Base-by-base conservation (phyloP, 2,329 filamentous ascomycete genomes). In the Colletotrichum trifolii region DNA sequence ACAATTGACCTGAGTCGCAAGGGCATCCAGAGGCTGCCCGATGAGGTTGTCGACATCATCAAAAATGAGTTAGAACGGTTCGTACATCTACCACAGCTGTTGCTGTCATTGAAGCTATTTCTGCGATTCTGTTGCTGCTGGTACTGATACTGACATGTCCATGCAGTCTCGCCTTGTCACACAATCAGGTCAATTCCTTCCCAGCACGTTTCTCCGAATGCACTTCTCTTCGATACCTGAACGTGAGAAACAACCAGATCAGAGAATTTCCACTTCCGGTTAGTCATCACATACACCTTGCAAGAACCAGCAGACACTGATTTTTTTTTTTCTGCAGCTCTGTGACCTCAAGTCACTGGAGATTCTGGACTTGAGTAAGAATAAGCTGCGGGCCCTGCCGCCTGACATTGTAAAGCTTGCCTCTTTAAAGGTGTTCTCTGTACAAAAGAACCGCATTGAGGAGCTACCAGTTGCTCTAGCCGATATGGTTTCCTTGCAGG, bases 361-460 rank as follows among this genome's bases (percentile, higher is more conserved):
- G 78, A 97, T 97, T 64, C 86, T 98, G 67, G 95, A 98, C 78
- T 85, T 98, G 59, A 94, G 94, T 75, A 88, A 92, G 71, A 98
- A 98, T 75, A 93, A 91, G 75, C 89, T 98, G 67, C 87, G 86
- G 52, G 82, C 86, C 9, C 85, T 98, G 2, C 94, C 95, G 0
- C 87, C 90, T 50, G 91, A 94, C 58, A 92, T 97, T 67, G 87
- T 87, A 66, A 93, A 89, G 73, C 83, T 98, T 72, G 90, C 89
- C 6, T 97, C 93, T 2, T 82, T 98, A 68, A 96, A 97, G 74
- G 94, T 97, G 13, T 83, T 98, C 59, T 94, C 94, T 2, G 86
- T 97, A 40, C 91, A 92, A 70, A 92, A 92, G 74, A 97, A 97
- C 75, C 88, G 91, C 65, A 93, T 98, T 71, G 89, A 93, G 68